Base-by-base conservation (phyloP, 225 moss, liverwort and hornwort species). In the Neckera pumila region DNA sequence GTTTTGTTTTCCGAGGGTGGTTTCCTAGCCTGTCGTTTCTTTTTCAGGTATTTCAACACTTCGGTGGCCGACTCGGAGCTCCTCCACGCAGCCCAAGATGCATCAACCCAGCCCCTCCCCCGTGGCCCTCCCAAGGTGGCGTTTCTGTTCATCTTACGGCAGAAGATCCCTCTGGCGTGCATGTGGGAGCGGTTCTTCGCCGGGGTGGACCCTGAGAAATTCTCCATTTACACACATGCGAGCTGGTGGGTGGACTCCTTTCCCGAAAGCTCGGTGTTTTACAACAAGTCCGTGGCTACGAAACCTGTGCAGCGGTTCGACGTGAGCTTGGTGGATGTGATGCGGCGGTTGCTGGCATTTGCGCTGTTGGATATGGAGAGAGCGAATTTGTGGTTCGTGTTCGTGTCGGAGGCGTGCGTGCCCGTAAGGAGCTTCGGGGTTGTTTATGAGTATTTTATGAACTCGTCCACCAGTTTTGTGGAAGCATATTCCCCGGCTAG, bases 171-270 rank as follows among this genome's bases (percentile, higher is more conserved):
- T 2, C 89, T 89, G 25, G 88, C 86, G 45, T 45, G 69, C 7
- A 23, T 93, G 70, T 93, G 92, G 93, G 92, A 91, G 84, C 87
- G 93, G 4, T 93, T 93, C 88, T 93, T 93, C 20, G 66, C 87
- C 7, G 86, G 76, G 4, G 87, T 36, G 26, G 92, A 90, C 53
- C 63, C 27, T 2, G 89, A 86, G 9, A 22, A 64, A 2, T 93
- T 88, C 82, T 92, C 93, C 23, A 86, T 93, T 21, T 92, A 93
- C 47, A 91, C 77, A 4, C 92, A 93, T 1, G 79, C 90, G 36
- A 88, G 89, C 66, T 86, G 86, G 85, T 25, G 76, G 18, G 85
- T 80, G 19, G 76, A 86, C 3, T 79, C 81, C 6, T 89, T 88
- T 36, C 61, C 86, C 25, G 61, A 30, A 23, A 80, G 71, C 17